A percentile compares a stretch with the other conserved stretches of the same genome.
Conservation (phyloP, 305 asterid species). For the Solanum hybrid region DNA sequence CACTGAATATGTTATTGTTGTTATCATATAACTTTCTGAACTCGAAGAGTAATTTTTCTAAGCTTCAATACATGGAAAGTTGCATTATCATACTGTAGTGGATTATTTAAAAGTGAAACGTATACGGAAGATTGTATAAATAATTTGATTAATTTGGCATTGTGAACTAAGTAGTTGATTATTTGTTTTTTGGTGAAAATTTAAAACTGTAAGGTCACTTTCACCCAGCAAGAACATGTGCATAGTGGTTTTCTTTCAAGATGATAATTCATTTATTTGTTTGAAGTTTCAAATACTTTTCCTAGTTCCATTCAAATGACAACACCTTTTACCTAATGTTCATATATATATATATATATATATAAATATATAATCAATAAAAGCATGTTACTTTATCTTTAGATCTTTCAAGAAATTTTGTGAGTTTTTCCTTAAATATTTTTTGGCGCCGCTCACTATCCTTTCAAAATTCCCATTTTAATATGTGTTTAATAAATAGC, state of each 20-base stretch:
- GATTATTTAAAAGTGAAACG: neutral
- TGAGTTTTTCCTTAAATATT: neutral
- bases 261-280: neutral
- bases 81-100: neutral
- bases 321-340: neutral
- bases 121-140: neutral
- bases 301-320: neutral
- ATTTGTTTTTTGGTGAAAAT: neutral
- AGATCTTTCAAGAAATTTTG: neutral
- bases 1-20: neutral
- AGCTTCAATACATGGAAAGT: neutral
- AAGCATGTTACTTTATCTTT: neutral
- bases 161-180: neutral
- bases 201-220: neutral
- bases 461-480: neutral
- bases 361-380: neutral
- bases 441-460: neutral
- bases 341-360: neutral
- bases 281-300: neutral
- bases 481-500: neutral
- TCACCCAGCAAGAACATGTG: constrained; percentile 2
- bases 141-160: neutral
- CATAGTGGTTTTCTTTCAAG: neutral
- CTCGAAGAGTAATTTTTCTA: neutral
- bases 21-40: neutral